phyloP scores from a whole-genome alignment of 1,284 basidiomycete genomes.

The Melampsora americana region DNA sequence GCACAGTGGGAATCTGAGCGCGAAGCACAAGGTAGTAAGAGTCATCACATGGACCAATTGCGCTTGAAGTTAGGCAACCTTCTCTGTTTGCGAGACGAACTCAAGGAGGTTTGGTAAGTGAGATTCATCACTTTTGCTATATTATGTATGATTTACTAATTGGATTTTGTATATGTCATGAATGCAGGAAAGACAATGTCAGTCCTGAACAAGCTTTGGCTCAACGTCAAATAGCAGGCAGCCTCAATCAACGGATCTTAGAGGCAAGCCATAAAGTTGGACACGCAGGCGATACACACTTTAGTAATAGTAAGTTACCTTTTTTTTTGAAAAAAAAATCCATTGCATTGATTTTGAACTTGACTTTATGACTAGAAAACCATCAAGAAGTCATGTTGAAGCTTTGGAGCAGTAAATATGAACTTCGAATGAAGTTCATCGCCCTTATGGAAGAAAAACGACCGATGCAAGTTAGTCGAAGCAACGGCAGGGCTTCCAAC shows the following conservation, averaged over 20 bases:
- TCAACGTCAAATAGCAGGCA: neutral
- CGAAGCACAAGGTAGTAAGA: neutral
- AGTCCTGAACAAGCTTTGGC: neutral
- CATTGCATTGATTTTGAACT: neutral
- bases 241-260: neutral
- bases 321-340: neutral
- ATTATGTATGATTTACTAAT: neutral
- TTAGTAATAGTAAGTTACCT: neutral
- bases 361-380: neutral
- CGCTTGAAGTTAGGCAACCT: neutral
- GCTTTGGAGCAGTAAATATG: slow-evolving; percentile 15
- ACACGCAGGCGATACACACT: neutral
- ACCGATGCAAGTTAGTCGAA: neutral
- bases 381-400: slow-evolving; percentile 5
- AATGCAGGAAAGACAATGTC: neutral
- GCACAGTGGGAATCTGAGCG: slow-evolving; percentile 7
- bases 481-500: neutral
- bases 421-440: slow-evolving; percentile 5
- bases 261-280: neutral
- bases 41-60: neutral
- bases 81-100: neutral
- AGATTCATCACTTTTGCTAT: neutral
- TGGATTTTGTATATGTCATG: neutral
- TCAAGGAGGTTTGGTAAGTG: slow-evolving; percentile 5
- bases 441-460: slow-evolving; percentile 4